Evolutionary conservation across 2,329 filamentous ascomycete species (phyloP).

Genomic region (Aureobasidium sp.): DNA sequence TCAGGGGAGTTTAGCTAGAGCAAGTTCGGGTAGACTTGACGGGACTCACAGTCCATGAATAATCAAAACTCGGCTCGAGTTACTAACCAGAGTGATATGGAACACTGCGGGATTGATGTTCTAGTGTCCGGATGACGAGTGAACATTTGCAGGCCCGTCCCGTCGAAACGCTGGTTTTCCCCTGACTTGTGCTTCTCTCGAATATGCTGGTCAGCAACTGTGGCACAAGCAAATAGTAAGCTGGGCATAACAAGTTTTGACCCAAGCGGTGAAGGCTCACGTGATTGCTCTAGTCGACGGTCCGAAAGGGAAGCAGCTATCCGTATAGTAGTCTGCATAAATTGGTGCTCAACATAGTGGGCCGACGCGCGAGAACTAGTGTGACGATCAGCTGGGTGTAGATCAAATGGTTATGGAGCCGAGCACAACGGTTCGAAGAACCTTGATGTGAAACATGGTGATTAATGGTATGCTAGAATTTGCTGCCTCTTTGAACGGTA

Average conservation of each 20-base stretch:
- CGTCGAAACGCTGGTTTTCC: neutral
- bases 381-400: slow-evolving; percentile 5
- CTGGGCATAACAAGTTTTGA: neutral
- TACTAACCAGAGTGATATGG: neutral
- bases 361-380: neutral
- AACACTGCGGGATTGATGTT: neutral
- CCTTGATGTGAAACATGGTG: neutral
- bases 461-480: neutral
- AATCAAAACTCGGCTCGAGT: neutral
- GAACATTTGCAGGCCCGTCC: neutral
- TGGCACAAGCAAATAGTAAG: neutral
- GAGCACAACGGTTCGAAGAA: neutral
- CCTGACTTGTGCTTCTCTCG: neutral
- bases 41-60: too few relatives aligned
- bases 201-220: neutral
- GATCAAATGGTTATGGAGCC: neutral
- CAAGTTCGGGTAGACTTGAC: too few relatives aligned
- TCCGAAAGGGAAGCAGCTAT: neutral
- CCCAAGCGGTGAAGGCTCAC: slow-evolving; percentile 3
- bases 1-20: neutral
- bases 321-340: slow-evolving; percentile 1
- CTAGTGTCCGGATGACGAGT: neutral
- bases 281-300: neutral
- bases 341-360: slow-evolving; percentile 12
- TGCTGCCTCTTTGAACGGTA: neutral